Evolutionary conservation across 495 filamentous ascomycete genomes (phyloP).

Genomic region (Saxophila tyrrhenica): DNA sequence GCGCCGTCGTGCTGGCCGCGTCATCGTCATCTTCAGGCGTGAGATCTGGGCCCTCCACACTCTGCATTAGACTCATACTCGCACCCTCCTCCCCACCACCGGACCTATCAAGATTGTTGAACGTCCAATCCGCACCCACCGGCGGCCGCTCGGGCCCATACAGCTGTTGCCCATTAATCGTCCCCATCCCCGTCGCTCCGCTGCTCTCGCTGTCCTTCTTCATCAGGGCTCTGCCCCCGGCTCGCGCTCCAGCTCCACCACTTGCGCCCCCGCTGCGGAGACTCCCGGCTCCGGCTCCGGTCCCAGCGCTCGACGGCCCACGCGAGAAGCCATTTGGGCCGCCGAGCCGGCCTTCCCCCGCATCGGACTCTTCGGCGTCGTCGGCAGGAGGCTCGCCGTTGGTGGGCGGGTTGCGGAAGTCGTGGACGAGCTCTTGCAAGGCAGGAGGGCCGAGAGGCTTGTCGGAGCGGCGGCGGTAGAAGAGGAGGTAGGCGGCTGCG

Average conservation of each 20-base stretch:
- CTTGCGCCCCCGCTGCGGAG: constrained; percentile 4
- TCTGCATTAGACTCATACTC: not conserved
- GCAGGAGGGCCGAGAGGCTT: constrained; percentile 63
- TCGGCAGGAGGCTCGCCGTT: constrained; percentile 9
- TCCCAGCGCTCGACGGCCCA: constrained; percentile 32
- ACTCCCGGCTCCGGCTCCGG: constrained; percentile 24
- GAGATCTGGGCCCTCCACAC: not conserved
- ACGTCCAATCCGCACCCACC: not conserved
- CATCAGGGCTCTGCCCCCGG: constrained; percentile 12
- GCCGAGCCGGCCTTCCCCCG: constrained; percentile 23
- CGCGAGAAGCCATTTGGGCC: constrained; percentile 16
- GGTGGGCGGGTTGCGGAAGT: constrained; percentile 34
- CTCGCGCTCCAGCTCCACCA: constrained; percentile 9
- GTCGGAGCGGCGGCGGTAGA: constrained; percentile 80
- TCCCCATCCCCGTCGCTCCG: not conserved
- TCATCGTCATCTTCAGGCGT: not conserved
- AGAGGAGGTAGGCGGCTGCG: constrained; percentile 76
- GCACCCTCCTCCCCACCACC: constrained; percentile 3
- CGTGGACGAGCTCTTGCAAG: constrained; percentile 57
- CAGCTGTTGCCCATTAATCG: not conserved
- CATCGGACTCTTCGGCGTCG: constrained; percentile 11
- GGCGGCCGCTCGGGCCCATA: constrained; percentile 4
- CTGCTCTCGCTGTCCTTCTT: constrained; percentile 5
- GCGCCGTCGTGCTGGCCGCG: constrained; percentile 4
- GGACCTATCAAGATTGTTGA: not conserved